Evolutionary conservation across 1,284 basidiomycete species (phyloP).

Genomic region (Irpex rosettiformis): DNA sequence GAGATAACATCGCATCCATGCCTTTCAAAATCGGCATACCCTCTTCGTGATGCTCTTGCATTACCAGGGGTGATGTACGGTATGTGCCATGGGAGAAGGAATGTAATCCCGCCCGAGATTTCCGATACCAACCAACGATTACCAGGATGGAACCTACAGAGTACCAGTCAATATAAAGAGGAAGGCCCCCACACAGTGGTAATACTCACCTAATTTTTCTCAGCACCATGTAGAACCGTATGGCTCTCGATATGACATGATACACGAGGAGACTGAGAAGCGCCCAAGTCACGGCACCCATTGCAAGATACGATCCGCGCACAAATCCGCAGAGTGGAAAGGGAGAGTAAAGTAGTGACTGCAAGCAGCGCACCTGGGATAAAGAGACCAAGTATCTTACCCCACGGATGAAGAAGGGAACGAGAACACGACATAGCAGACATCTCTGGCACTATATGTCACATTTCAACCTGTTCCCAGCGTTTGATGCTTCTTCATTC

Average conservation of each 20-base stretch:
- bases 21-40: constrained; percentile 18
- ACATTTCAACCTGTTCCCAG: neutral
- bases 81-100: constrained; percentile 16
- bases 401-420: neutral
- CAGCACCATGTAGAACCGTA: neutral
- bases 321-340: neutral
- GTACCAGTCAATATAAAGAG: neutral
- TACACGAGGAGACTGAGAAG: neutral
- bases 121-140: neutral
- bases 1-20: constrained; percentile 20
- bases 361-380: neutral
- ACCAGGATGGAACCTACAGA: neutral
- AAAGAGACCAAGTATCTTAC: neutral
- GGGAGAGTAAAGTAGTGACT: neutral
- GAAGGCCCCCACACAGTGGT: neutral
- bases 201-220: constrained; percentile 1
- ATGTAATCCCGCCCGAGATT: neutral
- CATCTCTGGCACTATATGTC: neutral
- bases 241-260: neutral
- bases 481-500: neutral
- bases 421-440: neutral
- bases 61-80: constrained; percentile 18
- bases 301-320: neutral
- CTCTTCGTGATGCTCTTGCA: constrained; percentile 14
- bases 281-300: neutral